These are phyloP conservation scores for Rauvolfia tetraphylla DNA, from an alignment of 257 asterid species.

Conservation along the genomic window DNA sequence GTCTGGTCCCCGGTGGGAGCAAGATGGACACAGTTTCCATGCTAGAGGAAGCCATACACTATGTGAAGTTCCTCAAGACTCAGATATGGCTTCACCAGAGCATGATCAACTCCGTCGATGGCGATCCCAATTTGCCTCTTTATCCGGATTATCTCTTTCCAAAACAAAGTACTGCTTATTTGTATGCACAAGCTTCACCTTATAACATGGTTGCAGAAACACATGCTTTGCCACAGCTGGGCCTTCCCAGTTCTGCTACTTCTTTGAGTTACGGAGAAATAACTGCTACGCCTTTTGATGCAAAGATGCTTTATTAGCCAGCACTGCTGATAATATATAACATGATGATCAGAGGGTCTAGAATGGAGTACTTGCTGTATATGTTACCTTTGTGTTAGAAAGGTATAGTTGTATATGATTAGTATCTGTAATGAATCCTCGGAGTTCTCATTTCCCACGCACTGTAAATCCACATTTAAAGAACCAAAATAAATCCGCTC, in stretches of 20 bases:
- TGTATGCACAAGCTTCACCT: neutral
- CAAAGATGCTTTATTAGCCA: neutral
- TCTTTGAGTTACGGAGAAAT: neutral
- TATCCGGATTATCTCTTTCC: neutral
- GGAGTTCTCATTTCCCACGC: neutral
- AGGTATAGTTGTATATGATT: neutral
- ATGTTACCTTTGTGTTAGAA: neutral
- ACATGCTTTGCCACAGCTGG: neutral
- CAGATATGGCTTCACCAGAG: conserved; percentile 68
- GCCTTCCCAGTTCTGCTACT: neutral
- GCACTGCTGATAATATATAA: neutral
- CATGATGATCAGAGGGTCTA: neutral
- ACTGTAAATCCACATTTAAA: too few species aligned
- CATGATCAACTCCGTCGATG: conserved; percentile 33
- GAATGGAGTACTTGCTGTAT: neutral
- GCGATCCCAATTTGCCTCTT: neutral
- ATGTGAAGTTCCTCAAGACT: conserved; percentile 70
- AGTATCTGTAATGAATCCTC: neutral
- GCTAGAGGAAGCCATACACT: conserved; percentile 80
- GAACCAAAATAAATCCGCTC: too few species aligned
- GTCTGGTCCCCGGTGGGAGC: conserved; percentile 74
- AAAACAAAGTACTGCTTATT: neutral
- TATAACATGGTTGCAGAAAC: neutral
- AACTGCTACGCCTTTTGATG: neutral
- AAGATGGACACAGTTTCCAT: conserved; percentile 78